A percentile compares a stretch with the other conserved stretches of the same genome.
Evolutionary conservation across 2,329 filamentous ascomycete species (phyloP).

Genomic region (Cytospora piceae): DNA sequence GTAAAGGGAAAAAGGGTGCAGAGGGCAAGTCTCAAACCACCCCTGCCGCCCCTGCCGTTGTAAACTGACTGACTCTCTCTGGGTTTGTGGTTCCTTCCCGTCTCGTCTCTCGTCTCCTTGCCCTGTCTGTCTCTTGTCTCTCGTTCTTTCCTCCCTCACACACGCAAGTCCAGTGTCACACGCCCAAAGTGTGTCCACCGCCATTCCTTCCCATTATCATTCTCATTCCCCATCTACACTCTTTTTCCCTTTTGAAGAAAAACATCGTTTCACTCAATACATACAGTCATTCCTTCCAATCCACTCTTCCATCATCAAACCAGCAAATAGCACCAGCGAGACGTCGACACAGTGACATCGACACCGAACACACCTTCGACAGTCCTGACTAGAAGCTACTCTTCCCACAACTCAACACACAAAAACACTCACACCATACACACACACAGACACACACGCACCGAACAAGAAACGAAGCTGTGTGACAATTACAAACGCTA

Average conservation of each 20-base stretch:
- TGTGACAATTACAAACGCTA: slow-evolving; percentile 11
- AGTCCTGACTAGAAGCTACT: no score
- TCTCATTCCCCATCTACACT: slow-evolving; percentile 15
- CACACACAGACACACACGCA: neutral
- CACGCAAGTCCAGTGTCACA: slow-evolving; percentile 13
- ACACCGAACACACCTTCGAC: neutral
- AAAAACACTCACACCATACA: neutral
- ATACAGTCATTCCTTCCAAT: slow-evolving; percentile 16
- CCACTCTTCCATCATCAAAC: neutral
- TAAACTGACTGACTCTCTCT: no score
- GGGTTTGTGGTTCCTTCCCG: neutral
- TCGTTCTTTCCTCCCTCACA: slow-evolving; percentile 27
- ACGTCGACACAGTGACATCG: neutral
- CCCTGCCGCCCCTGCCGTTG: neutral
- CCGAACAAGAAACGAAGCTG: slow-evolving; percentile 7
- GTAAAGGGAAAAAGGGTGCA: slow-evolving; percentile 8
- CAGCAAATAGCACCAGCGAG: neutral
- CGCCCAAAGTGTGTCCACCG: slow-evolving; percentile 20
- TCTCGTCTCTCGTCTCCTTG: neutral
- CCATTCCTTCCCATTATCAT: slow-evolving; percentile 22
- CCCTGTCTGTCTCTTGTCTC: slow-evolving; percentile 12
- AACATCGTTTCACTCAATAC: slow-evolving; percentile 7
- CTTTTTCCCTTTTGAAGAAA: slow-evolving; percentile 20
- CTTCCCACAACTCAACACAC: no score
- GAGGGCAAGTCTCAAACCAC: slow-evolving; percentile 21